Percentiles rank a stretch among this genome's conserved stretches.
These are phyloP conservation scores for Boletus tomentosulus DNA, from an alignment of 768 basidiomycete species.

Conservation along the genomic window DNA sequence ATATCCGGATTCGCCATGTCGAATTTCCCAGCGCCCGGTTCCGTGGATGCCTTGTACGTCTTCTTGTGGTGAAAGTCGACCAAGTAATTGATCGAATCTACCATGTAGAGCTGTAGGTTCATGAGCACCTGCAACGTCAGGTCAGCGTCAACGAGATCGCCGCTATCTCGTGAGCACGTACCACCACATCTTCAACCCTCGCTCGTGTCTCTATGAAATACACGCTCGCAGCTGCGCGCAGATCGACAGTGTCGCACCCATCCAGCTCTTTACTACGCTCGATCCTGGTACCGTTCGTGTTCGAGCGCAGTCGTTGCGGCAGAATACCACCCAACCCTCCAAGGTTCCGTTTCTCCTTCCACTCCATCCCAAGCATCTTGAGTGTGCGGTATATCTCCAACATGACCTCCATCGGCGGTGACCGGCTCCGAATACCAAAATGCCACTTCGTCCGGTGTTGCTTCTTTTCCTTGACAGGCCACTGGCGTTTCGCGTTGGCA, in stretches of 20 bases:
- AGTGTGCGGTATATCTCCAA: constrained; percentile 94
- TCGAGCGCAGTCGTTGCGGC: constrained; percentile 31
- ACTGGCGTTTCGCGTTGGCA: constrained; percentile 44
- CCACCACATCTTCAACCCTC: constrained; percentile 87
- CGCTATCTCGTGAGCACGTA: constrained; percentile 35
- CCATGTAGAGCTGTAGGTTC: constrained; percentile 97
- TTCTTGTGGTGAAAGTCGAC: constrained; percentile 99
- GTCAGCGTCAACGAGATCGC: background rate
- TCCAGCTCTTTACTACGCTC: constrained; percentile 63
- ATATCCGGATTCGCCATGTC: constrained; percentile 48
- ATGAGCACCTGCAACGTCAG: constrained; percentile 67
- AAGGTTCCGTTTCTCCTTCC: constrained; percentile 85
- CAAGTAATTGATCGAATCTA: constrained; percentile 92
- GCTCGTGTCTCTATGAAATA: constrained; percentile 95
- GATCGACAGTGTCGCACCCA: constrained; percentile 53
- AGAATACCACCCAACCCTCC: constrained; percentile 62
- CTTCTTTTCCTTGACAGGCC: constrained; percentile 57
- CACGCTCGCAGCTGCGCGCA: constrained; percentile 68
- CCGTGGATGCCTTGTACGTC: constrained; percentile 74
- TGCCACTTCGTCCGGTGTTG: constrained; percentile 91
- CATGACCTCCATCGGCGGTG: constrained; percentile 99
- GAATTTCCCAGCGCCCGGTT: constrained; percentile 65
- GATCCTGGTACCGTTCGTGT: constrained; percentile 40
- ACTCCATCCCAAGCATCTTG: constrained; percentile 90
- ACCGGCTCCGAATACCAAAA: constrained; percentile 92